Evolutionary conservation across 1,284 basidiomycete genomes (phyloP).

Genomic region (Apiotrichum domesticum): DNA sequence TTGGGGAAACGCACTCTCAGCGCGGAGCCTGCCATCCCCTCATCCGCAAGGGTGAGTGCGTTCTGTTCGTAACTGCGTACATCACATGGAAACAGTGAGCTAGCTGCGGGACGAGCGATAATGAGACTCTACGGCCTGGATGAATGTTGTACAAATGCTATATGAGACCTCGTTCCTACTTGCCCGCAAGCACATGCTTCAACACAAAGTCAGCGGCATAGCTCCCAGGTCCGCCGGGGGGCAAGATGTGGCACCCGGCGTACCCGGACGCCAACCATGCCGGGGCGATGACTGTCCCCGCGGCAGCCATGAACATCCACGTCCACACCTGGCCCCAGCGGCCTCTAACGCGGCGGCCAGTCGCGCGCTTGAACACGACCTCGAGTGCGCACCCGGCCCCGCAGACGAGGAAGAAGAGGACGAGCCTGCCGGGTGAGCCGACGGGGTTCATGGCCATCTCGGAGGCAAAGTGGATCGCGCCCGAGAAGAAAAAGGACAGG

Average conservation of each 20-base stretch:
- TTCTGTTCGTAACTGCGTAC: too few species aligned
- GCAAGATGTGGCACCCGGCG: background rate
- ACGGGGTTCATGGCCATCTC: constrained; percentile 32
- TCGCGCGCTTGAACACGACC: constrained; percentile 8
- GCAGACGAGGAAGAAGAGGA: constrained; percentile 33
- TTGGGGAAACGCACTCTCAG: too few species aligned
- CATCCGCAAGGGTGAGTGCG: too few species aligned
- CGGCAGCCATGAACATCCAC: constrained; percentile 24
- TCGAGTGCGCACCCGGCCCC: constrained; percentile 27
- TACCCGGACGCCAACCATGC: constrained; percentile 28
- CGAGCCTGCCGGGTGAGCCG: constrained; percentile 11
- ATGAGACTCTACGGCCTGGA: too few species aligned
- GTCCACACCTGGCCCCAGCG: constrained; percentile 21
- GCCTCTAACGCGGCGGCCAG: constrained; percentile 32
- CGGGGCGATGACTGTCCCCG: constrained; percentile 17
- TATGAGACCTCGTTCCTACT: too few species aligned
- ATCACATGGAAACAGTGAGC: too few species aligned
- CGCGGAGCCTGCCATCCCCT: too few species aligned
- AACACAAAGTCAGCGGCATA: background rate
- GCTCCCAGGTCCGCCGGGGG: constrained; percentile 1
- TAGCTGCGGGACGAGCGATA: too few species aligned
- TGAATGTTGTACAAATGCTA: too few species aligned
- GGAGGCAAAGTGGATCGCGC: constrained; percentile 36
- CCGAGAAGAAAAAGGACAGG: constrained; percentile 36
- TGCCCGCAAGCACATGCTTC: background rate